Evolutionary conservation across 2,329 filamentous ascomycete genomes (phyloP).

Genomic region (Pseudopithomyces chartarum): DNA sequence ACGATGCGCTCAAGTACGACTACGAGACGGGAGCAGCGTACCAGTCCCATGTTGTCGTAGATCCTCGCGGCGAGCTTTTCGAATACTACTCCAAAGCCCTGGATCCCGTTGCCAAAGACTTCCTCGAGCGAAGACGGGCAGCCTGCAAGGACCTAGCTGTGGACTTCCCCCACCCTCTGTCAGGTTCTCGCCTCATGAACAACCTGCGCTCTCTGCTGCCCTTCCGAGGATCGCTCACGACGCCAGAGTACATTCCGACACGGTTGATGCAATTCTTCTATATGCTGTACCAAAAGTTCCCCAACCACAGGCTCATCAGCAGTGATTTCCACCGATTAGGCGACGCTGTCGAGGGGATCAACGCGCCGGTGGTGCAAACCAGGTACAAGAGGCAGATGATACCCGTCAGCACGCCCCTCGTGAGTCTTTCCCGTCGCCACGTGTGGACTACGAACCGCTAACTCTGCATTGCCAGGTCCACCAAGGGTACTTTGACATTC

Average conservation of each 20-base stretch:
- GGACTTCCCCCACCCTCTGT: constrained; percentile 66
- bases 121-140: constrained; percentile 81
- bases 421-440: constrained; percentile 53
- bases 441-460: neutral
- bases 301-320: constrained; percentile 83
- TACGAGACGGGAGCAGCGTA: constrained; percentile 77
- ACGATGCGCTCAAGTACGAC: constrained; percentile 93
- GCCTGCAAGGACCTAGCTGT: constrained; percentile 55
- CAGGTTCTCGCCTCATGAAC: constrained; percentile 59
- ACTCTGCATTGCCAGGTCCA: constrained; percentile 68
- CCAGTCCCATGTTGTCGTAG: constrained; percentile 87
- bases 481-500: constrained; percentile 98
- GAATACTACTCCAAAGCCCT: constrained; percentile 86
- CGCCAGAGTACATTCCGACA: constrained; percentile 92
- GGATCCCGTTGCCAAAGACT: constrained; percentile 82
- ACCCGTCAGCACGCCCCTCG: constrained; percentile 86
- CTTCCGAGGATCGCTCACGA: constrained; percentile 75
- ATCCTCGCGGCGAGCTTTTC: constrained; percentile 84
- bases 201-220: constrained; percentile 69
- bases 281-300: constrained; percentile 85
- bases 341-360: constrained; percentile 80
- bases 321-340: constrained; percentile 90
- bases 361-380: constrained; percentile 95
- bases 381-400: constrained; percentile 86
- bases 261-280: constrained; percentile 97